These are phyloP conservation scores for Colletotrichum sp. DNA, from an alignment of 2,329 filamentous ascomycete species.

Conservation along the genomic window DNA sequence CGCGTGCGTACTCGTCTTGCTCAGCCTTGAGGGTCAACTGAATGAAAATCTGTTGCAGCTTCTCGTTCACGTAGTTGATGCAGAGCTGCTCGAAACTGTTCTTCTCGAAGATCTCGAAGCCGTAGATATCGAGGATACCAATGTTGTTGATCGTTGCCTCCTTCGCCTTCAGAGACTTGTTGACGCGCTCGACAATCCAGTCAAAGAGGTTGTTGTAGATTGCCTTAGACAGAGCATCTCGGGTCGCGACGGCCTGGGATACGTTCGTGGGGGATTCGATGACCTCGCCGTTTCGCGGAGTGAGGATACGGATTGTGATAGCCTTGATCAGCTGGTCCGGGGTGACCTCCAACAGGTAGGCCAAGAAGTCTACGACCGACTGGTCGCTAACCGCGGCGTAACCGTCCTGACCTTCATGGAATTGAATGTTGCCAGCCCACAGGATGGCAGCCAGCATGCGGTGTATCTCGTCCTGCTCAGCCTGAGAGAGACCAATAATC, in stretches of 20 bases:
- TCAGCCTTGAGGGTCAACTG: conserved; percentile 95
- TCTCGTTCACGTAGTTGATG: conserved; percentile 99
- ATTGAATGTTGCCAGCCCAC: conserved; percentile 95
- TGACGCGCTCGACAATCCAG: conserved; percentile 95
- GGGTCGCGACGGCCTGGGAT: conserved; percentile 83
- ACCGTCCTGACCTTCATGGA: conserved; percentile 85
- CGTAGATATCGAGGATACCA: conserved; percentile 98
- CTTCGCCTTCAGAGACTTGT: conserved; percentile 82
- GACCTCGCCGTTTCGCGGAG: conserved; percentile 68
- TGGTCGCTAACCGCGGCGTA: conserved; percentile 88
- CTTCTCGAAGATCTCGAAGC: conserved; percentile 98
- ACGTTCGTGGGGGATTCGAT: conserved; percentile 83
- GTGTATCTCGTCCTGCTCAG: conserved; percentile 95
- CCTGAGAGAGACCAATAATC: conserved; percentile 85
- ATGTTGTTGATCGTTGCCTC: conserved; percentile 82
- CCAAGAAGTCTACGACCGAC: conserved; percentile 92
- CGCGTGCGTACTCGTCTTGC: conserved; percentile 94
- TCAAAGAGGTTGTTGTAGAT: conserved; percentile 98
- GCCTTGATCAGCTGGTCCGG: conserved; percentile 81
- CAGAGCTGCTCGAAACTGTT: conserved; percentile 99
- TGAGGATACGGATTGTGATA: conserved; percentile 87
- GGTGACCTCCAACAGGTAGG: conserved; percentile 90
- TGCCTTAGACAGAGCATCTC: conserved; percentile 92
- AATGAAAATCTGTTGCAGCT: conserved; percentile 98
- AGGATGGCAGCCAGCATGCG: conserved; percentile 90